Evolutionary conservation across 805 yeast species (phyloP).

Genomic region (Ogataea methanolica): DNA sequence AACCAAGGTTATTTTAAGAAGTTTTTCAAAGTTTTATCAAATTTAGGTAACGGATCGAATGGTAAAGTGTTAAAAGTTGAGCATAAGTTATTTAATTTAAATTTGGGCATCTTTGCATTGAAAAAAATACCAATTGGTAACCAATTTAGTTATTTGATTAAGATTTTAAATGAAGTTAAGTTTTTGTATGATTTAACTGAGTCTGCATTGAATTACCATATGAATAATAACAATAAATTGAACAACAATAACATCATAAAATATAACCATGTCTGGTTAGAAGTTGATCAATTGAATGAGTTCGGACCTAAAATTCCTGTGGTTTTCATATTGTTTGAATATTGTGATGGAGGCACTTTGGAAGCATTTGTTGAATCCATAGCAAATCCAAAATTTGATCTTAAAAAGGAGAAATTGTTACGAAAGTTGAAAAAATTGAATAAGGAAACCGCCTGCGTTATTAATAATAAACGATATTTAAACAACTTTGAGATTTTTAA

Average conservation of each 20-base stretch:
- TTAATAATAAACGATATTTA: constrained; percentile 27
- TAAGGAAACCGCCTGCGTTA: background rate
- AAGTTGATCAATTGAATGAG: constrained; percentile 47
- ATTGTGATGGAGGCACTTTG: constrained; percentile 83
- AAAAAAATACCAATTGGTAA: constrained; percentile 84
- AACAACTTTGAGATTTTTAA: constrained; percentile 59
- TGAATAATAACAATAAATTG: constrained; percentile 66
- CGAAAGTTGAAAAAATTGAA: constrained; percentile 20
- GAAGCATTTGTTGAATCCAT: constrained; percentile 54
- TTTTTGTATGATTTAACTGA: constrained; percentile 53
- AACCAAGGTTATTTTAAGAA: constrained; percentile 78
- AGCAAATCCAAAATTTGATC: constrained; percentile 33
- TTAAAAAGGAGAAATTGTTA: constrained; percentile 32
- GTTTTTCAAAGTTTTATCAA: constrained; percentile 58
- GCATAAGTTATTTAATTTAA: constrained; percentile 67
- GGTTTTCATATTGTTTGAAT: constrained; percentile 79
- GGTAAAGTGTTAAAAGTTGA: constrained; percentile 83
- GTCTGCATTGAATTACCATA: constrained; percentile 20
- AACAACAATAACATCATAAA: constrained; percentile 67
- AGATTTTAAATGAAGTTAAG: constrained; percentile 73
- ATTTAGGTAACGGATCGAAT: constrained; percentile 78
- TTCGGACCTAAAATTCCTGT: constrained; percentile 55
- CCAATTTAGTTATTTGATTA: constrained; percentile 60
- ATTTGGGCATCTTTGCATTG: constrained; percentile 76
- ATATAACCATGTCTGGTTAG: constrained; percentile 92